These are phyloP conservation scores for Nemania bipapillata DNA, from an alignment of 2,329 filamentous ascomycete genomes.

Conservation along the genomic window DNA sequence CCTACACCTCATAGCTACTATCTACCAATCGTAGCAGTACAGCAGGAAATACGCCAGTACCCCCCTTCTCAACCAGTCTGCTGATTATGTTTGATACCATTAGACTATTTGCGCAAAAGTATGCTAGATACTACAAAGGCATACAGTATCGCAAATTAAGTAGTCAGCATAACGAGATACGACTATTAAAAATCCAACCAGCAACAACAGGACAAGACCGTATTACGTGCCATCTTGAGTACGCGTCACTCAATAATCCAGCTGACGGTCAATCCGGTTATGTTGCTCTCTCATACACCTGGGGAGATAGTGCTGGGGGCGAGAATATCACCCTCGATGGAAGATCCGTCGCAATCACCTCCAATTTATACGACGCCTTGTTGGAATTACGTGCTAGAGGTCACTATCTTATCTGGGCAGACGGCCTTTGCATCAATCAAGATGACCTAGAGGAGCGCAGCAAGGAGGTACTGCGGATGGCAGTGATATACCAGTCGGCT, in stretches of 20 bases:
- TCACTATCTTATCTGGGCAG: not conserved
- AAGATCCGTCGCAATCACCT: not conserved
- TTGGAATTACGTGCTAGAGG: not conserved
- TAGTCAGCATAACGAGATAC: not conserved
- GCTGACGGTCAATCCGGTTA: no score
- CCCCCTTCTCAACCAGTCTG: no score
- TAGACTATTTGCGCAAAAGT: no score
- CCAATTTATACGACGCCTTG: not conserved
- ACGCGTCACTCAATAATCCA: not conserved
- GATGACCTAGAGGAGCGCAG: not conserved
- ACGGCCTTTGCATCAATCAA: not conserved
- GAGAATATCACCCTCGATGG: not conserved
- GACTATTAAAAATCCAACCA: not conserved
- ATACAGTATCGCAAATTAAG: not conserved
- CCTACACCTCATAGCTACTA: no score
- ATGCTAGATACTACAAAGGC: no score
- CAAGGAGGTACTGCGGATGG: not conserved
- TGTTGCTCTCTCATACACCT: not conserved
- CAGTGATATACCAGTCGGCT: not conserved
- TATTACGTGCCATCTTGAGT: not conserved
- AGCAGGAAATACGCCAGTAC: no score
- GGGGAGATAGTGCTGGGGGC: not conserved
- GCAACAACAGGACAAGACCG: not conserved
- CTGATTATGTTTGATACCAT: no score
- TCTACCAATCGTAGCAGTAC: no score